A percentile compares a stretch with the other conserved stretches of the same genome.
Conservation (phyloP, 352 stramenopile genomes). For the Phytophthora litchii region DNA sequence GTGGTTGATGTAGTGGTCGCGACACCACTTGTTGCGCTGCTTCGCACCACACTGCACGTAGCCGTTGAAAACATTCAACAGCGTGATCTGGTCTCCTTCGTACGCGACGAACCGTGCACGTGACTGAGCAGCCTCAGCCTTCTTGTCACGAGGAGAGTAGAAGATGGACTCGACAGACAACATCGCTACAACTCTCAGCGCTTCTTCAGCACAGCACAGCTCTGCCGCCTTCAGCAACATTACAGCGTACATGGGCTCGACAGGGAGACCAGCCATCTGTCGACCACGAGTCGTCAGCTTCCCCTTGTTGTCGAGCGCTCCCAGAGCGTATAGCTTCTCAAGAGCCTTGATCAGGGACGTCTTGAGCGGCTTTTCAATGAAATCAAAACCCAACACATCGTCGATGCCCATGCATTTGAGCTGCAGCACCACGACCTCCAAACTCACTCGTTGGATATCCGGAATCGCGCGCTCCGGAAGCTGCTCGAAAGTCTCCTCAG, state of each 20-base stretch:
- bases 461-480: constrained; percentile 75
- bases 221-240: constrained; percentile 87
- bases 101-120: constrained; percentile 79
- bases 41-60: constrained; percentile 76
- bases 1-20: constrained; percentile 88
- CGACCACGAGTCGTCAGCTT: constrained; percentile 73
- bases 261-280: constrained; percentile 86
- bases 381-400: constrained; percentile 87
- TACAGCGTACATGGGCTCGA: constrained; percentile 90
- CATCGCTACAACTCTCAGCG: constrained; percentile 89
- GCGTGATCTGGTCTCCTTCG: constrained; percentile 86
- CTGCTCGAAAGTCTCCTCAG: constrained; percentile 86
- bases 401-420: constrained; percentile 89
- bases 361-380: constrained; percentile 87
- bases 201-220: constrained; percentile 81
- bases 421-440: constrained; percentile 85
- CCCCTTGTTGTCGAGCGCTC: constrained; percentile 65
- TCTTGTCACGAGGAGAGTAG: constrained; percentile 86
- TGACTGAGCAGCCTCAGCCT: constrained; percentile 80
- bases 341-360: constrained; percentile 78
- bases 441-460: constrained; percentile 88
- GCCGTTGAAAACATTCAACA: constrained; percentile 84
- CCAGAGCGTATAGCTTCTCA: constrained; percentile 84
- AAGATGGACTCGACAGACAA: constrained; percentile 91
- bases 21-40: constrained; percentile 87